Percentiles rank a stretch among this genome's conserved stretches.
phyloP scores from a whole-genome alignment of 1,139 yeast species.

The Debaryomycetaceae sp. region DNA sequence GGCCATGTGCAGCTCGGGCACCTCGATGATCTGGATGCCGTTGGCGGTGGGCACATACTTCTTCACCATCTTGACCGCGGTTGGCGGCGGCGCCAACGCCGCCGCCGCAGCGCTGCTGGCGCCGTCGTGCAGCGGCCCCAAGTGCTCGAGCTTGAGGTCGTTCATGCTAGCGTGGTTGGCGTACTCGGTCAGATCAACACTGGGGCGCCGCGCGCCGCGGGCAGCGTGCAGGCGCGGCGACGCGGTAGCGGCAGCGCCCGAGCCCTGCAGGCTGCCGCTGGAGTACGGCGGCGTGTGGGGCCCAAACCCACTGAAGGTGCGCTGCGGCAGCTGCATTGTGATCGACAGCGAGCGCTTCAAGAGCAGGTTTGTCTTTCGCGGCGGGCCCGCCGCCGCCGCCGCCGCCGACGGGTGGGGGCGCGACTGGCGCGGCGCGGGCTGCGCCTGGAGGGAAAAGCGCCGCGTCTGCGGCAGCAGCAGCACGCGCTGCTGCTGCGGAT shows the following conservation, averaged over 20 bases:
- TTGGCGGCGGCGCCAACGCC: no score
- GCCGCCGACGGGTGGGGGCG: constrained; percentile 2
- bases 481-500: background rate
- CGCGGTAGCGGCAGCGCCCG: no score
- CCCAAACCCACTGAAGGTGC: constrained; percentile 5
- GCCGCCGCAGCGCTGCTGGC: constrained; percentile 4
- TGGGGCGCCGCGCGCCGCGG: constrained; percentile 7
- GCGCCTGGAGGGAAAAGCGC: constrained; percentile 5
- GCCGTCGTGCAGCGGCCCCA: constrained; percentile 9
- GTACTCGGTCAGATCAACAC: constrained; percentile 11
- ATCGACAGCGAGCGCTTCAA: constrained; percentile 8
- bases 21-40: constrained; percentile 46
- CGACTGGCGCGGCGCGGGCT: constrained; percentile 1
- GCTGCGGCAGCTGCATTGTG: constrained; percentile 7
- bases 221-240: constrained; percentile 1
- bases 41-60: constrained; percentile 46
- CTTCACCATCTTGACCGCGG: constrained; percentile 44
- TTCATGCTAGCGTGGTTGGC: constrained; percentile 21
- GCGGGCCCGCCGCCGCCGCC: constrained; percentile 3
- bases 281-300: constrained; percentile 4
- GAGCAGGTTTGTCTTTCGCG: constrained; percentile 4
- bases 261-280: background rate
- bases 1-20: constrained; percentile 36
- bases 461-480: constrained; percentile 3
- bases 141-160: constrained; percentile 21